Percentiles rank a stretch among this genome's conserved stretches.
These are phyloP conservation scores for Xylaria palmicola DNA, from an alignment of 495 filamentous ascomycete genomes.

Conservation along the genomic window DNA sequence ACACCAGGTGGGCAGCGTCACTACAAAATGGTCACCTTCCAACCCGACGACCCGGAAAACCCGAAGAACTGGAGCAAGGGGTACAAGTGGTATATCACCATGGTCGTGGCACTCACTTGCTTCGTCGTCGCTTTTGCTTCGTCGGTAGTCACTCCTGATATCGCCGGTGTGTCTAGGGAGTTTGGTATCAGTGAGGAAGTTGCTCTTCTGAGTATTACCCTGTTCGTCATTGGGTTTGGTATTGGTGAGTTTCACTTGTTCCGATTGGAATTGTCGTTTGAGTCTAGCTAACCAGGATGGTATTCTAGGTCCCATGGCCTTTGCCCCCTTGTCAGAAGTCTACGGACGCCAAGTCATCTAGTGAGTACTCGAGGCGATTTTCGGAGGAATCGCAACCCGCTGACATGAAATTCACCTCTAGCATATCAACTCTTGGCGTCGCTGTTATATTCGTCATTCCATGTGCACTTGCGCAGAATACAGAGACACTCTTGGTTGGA, in stretches of 20 bases:
- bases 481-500: conserved; percentile 69
- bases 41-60: conserved; percentile 62
- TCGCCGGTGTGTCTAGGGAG: conserved; percentile 56
- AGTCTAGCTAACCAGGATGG: background rate
- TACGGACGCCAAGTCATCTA: conserved; percentile 69
- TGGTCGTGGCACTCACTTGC: conserved; percentile 62
- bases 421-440: conserved; percentile 55
- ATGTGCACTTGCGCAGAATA: conserved; percentile 72
- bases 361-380: background rate
- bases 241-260: conserved; percentile 45
- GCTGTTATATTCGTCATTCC: conserved; percentile 78
- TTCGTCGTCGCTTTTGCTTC: conserved; percentile 66
- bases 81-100: conserved; percentile 67
- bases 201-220: conserved; percentile 62
- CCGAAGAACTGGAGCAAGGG: conserved; percentile 67
- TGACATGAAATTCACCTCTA: background rate
- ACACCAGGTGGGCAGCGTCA: conserved; percentile 51
- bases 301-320: conserved; percentile 65
- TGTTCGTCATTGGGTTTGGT: conserved; percentile 80
- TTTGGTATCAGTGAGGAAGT: conserved; percentile 68
- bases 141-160: conserved; percentile 66
- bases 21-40: conserved; percentile 74
- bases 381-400: background rate
- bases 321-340: conserved; percentile 75
- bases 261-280: background rate